A percentile compares a stretch with the other conserved stretches of the same genome.
These are phyloP conservation scores for Penicillium sclerotigenum DNA, from an alignment of 2,329 filamentous ascomycete genomes.

Conservation along the genomic window DNA sequence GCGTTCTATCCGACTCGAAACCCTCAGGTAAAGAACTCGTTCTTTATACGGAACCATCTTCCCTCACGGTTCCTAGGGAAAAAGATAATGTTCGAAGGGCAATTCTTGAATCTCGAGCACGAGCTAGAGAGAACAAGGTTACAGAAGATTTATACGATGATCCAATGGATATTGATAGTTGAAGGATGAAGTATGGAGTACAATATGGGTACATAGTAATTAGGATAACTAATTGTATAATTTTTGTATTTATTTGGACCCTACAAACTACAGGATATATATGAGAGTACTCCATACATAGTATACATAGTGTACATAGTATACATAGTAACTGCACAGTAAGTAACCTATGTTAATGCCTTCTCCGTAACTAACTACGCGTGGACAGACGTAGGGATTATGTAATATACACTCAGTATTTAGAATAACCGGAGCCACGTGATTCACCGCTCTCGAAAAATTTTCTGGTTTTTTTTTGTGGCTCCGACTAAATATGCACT, in stretches of 20 bases:
- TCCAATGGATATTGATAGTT: slow-evolving; percentile 31
- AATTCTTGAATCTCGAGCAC: slow-evolving; percentile 72
- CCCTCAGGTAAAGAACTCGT: slow-evolving; percentile 68
- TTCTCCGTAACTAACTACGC: no score
- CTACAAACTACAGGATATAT: no score
- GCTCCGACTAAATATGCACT: slow-evolving; percentile 19
- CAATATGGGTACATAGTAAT: background rate
- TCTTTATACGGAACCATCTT: slow-evolving; percentile 76
- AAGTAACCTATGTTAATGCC: no score
- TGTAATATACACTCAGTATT: no score
- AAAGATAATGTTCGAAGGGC: slow-evolving; percentile 73
- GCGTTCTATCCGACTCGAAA: slow-evolving; percentile 56
- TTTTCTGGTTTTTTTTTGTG: slow-evolving; percentile 26
- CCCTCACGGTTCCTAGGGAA: slow-evolving; percentile 70
- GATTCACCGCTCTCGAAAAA: slow-evolving; percentile 25
- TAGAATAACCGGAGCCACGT: slow-evolving; percentile 13
- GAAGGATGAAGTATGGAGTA: background rate
- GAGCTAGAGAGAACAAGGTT: slow-evolving; percentile 53
- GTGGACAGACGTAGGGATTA: no score
- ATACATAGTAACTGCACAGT: no score
- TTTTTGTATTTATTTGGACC: no score
- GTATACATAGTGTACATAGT: no score
- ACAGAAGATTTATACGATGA: slow-evolving; percentile 15
- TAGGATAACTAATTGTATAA: background rate
- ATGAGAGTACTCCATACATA: no score